A percentile compares a stretch with the other conserved stretches of the same genome.
phyloP scores from a whole-genome alignment of 176 grass and related monocot species.

The Triticum turgidum region DNA sequence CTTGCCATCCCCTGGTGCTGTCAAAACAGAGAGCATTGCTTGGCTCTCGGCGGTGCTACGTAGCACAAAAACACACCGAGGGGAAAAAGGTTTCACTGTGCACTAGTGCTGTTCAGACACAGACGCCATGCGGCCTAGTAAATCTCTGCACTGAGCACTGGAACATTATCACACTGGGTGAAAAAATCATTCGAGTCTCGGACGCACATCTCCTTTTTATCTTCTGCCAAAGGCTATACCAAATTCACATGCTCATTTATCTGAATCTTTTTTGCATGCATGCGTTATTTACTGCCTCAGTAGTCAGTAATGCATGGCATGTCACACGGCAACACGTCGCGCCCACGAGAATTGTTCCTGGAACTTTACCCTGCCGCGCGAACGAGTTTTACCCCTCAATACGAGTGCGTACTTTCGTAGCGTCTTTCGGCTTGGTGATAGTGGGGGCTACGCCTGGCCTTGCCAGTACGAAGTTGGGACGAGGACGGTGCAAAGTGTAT shows the following conservation, averaged over 20 bases:
- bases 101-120: not conserved
- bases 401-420: not conserved
- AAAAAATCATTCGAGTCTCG: not conserved
- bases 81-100: not conserved
- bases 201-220: too few species aligned
- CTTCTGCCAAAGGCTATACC: too few species aligned
- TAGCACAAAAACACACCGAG: not conserved
- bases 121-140: not conserved
- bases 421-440: conserved; percentile 9
- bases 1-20: conserved; percentile 32
- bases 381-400: not conserved
- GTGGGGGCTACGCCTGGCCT: not conserved
- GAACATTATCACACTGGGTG: too few species aligned
- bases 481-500: not conserved
- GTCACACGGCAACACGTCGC: not conserved
- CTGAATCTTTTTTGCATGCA: not conserved
- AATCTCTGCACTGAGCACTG: not conserved
- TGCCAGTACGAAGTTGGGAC: not conserved
- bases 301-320: too few species aligned
- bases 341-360: not conserved
- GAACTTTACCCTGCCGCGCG: not conserved
- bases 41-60: not conserved
- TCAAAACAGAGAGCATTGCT: not conserved
- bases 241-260: too few species aligned
- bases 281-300: not conserved